These are phyloP conservation scores for Stentor coeruleus DNA, from an alignment of 73 alveolate species.

Conservation along the genomic window DNA sequence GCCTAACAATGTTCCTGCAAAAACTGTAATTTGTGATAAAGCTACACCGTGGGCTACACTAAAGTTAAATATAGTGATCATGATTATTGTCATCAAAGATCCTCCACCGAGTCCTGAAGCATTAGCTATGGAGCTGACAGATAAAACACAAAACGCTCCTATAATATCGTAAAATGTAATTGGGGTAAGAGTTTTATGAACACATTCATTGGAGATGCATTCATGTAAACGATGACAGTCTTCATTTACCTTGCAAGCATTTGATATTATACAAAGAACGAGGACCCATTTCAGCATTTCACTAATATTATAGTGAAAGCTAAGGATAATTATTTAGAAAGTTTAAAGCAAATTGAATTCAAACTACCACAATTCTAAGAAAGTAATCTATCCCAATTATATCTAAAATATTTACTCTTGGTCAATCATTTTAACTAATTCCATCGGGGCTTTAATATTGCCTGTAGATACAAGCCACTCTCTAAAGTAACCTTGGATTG, in stretches of 20 bases:
- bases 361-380: no score
- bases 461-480: slow-evolving; percentile 84
- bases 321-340: no score
- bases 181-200: neutral
- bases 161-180: neutral
- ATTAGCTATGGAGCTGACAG: slow-evolving; percentile 9
- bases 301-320: no score
- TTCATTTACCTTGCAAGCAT: neutral
- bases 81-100: neutral
- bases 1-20: neutral
- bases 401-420: slow-evolving; percentile 32
- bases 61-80: neutral
- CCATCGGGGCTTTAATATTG: slow-evolving; percentile 70
- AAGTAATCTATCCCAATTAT: no score
- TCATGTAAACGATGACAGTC: neutral
- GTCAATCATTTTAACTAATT: slow-evolving; percentile 83
- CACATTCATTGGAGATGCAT: neutral
- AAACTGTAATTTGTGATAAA: slow-evolving; percentile 13
- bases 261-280: neutral
- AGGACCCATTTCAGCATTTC: neutral
- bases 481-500: slow-evolving; percentile 89
- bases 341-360: no score
- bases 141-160: neutral
- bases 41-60: neutral
- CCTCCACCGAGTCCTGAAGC: slow-evolving; percentile 28